These are phyloP conservation scores for Silene uniflora DNA, from an alignment of 148 eudicot species.

Conservation along the genomic window DNA sequence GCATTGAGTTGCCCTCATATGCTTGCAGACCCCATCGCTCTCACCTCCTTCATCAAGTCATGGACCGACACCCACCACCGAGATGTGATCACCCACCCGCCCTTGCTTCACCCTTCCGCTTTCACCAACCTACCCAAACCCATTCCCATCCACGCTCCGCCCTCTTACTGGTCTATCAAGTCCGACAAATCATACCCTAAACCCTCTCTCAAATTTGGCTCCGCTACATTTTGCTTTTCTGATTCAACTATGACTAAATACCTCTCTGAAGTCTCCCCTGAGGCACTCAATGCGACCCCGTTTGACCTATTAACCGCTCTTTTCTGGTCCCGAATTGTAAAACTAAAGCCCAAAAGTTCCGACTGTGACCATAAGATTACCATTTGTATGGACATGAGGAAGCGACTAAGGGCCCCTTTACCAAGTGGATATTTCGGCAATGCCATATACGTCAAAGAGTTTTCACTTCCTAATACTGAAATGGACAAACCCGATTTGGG, in stretches of 20 bases:
- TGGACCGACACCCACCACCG: constrained; percentile 43
- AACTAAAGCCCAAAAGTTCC: constrained; percentile 6
- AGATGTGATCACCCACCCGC: constrained; percentile 38
- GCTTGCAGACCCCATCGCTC: constrained; percentile 54
- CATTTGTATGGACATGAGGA: constrained; percentile 49
- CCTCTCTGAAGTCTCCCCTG: constrained; percentile 24
- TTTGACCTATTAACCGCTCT: constrained; percentile 55
- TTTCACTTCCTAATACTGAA: constrained; percentile 11
- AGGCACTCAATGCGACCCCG: constrained; percentile 37
- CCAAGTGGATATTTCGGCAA: constrained; percentile 58
- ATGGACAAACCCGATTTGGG: constrained; percentile 18
- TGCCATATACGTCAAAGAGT: constrained; percentile 35
- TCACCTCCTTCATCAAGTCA: constrained; percentile 43
- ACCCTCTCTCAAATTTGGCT: constrained; percentile 17
- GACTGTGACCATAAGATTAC: constrained; percentile 20
- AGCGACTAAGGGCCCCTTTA: constrained; percentile 26
- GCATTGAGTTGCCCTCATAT: constrained; percentile 59
- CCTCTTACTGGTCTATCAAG: constrained; percentile 24
- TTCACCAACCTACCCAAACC: constrained; percentile 15
- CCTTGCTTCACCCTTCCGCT: constrained; percentile 37
- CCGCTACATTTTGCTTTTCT: constrained; percentile 46
- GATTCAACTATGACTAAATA: constrained; percentile 21
- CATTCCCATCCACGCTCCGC: constrained; percentile 4
- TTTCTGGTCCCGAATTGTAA: constrained; percentile 43
- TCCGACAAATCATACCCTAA: constrained; percentile 10